These are phyloP conservation scores for Fusarium cyanostomum DNA, from an alignment of 2,329 filamentous ascomycete genomes.

Conservation along the genomic window DNA sequence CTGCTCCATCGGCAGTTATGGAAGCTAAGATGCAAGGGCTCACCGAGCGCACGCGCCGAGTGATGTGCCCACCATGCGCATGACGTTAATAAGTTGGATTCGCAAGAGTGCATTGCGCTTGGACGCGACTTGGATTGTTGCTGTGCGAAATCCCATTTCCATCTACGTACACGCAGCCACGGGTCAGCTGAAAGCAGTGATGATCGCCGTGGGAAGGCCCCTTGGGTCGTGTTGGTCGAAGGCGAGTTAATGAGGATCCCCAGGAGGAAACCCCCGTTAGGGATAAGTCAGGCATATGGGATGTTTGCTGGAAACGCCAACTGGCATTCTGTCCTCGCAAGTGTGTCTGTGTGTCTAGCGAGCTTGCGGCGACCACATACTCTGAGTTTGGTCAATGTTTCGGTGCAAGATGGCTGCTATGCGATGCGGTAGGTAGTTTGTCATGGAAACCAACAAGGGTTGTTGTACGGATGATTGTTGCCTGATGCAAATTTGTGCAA, in stretches of 20 bases:
- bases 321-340: not conserved
- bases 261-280: conserved; percentile 15
- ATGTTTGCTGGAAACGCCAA: conserved; percentile 1
- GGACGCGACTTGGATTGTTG: not conserved
- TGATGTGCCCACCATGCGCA: not conserved
- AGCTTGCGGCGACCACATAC: not conserved
- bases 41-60: not conserved
- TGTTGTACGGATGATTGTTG: not conserved
- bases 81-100: not conserved
- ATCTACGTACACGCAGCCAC: conserved; percentile 7
- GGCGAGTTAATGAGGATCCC: conserved; percentile 16
- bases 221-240: conserved; percentile 8
- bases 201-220: conserved; percentile 12
- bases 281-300: conserved; percentile 12
- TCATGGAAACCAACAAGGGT: conserved; percentile 1
- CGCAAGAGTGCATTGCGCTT: not conserved
- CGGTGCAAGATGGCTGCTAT: not conserved
- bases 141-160: conserved; percentile 10
- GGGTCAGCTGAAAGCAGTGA: conserved; percentile 8
- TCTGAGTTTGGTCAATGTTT: conserved; percentile 8
- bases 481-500: conserved; percentile 1
- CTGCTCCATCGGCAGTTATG: conserved; percentile 4
- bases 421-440: not conserved
- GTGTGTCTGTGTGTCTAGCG: not conserved
- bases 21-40: conserved; percentile 4